Evolutionary conservation across 2,329 filamentous ascomycete species (phyloP), one percentile per base, ranked within the genome.

Genomic region (Colletotrichum caudatum): DNA sequence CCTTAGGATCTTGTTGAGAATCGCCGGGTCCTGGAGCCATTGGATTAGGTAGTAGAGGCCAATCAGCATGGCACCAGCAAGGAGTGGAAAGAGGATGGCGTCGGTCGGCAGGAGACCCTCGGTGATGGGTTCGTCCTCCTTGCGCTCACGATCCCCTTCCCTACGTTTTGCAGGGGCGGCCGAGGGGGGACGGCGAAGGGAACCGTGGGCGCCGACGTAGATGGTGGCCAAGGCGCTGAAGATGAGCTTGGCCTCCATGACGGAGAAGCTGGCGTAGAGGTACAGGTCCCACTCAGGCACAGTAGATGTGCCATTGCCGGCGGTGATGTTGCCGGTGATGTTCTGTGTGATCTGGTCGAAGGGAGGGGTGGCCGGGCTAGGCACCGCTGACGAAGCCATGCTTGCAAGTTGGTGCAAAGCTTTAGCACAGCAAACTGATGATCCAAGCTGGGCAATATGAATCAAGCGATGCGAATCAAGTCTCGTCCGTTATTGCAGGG

Each of bases 31-130:
- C 74, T 95, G 86, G 66, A 98, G 88, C 88, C 92, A 96, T 80
- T 97, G 94, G 78, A 98, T 94, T 71, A 97, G 85, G 76, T 95
- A 91, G 83, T 98, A 98, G 16, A 98, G 85, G 6, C 90, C 90
- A 53, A 90, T 87, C 11, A 98, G 88, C 1, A 92, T 90, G 12
- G 85, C 77, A 2, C 91, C 94, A 7, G 94, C 95, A 66, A 94
- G 84, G 41, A 98, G 76, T 1, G 95, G 96, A 74, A 98, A 93
- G 76, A 97, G 81, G 75, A 98, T 89, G 59, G 94, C 95, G 80
- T 98, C 95, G 0, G 89, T 91, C 1, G 93, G 90, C 11, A 90
- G 87, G 64, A 97, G 82, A 0, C 92, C 91, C 72, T 90, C 87
- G 20, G 85, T 82, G 37, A 87, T 85, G 65, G 86, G 63, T 18